Evolutionary conservation across 257 asterid species (phyloP), one percentile per base, ranked within the genome.

Genomic region (Solanum appendiculatum): DNA sequence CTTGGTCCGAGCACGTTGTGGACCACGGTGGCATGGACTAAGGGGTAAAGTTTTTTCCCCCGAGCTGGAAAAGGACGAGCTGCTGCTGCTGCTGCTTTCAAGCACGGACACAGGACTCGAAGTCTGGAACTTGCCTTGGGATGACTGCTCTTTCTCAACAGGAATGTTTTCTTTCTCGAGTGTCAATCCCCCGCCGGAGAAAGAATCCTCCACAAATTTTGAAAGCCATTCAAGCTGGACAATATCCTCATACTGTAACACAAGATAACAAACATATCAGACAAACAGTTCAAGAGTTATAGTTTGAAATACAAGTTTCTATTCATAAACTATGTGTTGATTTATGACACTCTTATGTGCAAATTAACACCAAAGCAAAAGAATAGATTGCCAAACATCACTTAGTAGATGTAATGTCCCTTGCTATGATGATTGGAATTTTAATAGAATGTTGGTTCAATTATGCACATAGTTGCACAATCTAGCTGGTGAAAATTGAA

Each of bases 1-100:
- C 83, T 96, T 96, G 91, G 95, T 95, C 16, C 98, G 95, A 3
- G 99, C 99, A 29, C 98, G 94, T 48, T 96, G 99, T 3, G 97
- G 86, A 23, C 96, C 98, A 2, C 92, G 94, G 6, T 91, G 93
- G 51, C 80, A 87, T 7, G 93, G 91, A 89, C 92, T 85, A 21
- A 93, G 92, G 10, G 94, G 96, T 83, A 91, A 23, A 36, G 91
- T 88, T 89, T 92, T 95, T 1, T 87, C 94, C 0, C 86, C 88
- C 5, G 94, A 93, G 88, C 87, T 86, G 14, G 92, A 92, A 21
- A 48, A 44, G 14, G 91, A 89, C 48, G 90, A 86, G 56, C 93
- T 91, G 90, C 92, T 90, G 86, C 90, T 93, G 88, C 94, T 96
- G 93, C 96, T 94, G 89, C 98, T 97, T 88, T 96, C 98, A 0